Percentiles rank a stretch among this genome's conserved stretches.
phyloP scores from a whole-genome alignment of 768 basidiomycete species.

The Pleurotus sapidus region DNA sequence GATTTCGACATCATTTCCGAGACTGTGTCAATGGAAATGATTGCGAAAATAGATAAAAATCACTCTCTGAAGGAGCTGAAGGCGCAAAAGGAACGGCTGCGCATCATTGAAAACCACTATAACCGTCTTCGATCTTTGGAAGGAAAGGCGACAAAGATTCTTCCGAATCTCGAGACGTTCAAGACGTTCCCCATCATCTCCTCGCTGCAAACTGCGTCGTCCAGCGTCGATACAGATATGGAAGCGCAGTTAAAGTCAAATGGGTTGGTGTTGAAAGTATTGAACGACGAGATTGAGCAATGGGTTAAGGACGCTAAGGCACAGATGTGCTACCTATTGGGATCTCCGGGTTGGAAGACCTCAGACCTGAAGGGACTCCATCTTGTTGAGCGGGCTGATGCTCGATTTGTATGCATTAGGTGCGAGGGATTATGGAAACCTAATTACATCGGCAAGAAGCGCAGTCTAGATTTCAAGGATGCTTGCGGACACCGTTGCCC shows the following conservation, averaged over 20 bases:
- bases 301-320: conserved; percentile 48
- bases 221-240: not conserved
- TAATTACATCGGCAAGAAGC: conserved; percentile 30
- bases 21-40: conserved; percentile 23
- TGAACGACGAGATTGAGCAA: conserved; percentile 39
- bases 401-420: conserved; percentile 53
- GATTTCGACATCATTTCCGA: not conserved
- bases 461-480: conserved; percentile 52
- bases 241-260: conserved; percentile 14
- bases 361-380: conserved; percentile 44
- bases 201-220: conserved; percentile 23
- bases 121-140: conserved; percentile 35
- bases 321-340: conserved; percentile 44
- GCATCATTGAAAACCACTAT: conserved; percentile 39
- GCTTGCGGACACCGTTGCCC: conserved; percentile 61
- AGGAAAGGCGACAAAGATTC: conserved; percentile 18
- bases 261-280: conserved; percentile 30
- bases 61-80: conserved; percentile 18
- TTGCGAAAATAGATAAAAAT: conserved; percentile 17
- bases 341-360: conserved; percentile 48
- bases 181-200: conserved; percentile 23
- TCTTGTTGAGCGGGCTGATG: conserved; percentile 56
- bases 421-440: conserved; percentile 36
- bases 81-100: conserved; percentile 20
- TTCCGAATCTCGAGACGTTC: conserved; percentile 42